These are phyloP conservation scores for Starmera pachycereana DNA, from an alignment of 805 yeast species.

Conservation along the genomic window DNA sequence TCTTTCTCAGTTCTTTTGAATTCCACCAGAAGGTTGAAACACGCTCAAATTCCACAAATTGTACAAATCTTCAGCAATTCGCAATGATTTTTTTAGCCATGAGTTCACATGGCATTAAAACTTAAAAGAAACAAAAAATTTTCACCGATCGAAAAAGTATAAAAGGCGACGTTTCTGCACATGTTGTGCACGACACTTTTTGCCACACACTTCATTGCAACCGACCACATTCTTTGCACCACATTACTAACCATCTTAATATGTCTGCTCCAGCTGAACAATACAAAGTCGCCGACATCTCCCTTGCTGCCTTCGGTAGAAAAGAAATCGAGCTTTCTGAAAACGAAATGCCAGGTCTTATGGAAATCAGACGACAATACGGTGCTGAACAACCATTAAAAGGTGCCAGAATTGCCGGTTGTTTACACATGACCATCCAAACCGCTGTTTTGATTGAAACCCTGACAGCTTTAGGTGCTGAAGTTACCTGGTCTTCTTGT, in stretches of 20 bases:
- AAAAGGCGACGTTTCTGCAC: too few relatives aligned
- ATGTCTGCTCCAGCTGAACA: slow-evolving; percentile 58
- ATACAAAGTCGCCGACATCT: slow-evolving; percentile 95
- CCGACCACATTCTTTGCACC: too few relatives aligned
- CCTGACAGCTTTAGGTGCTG: slow-evolving; percentile 95
- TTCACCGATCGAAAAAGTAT: too few relatives aligned
- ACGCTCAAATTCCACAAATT: too few relatives aligned
- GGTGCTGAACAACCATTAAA: slow-evolving; percentile 89
- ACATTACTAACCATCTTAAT: slow-evolving; percentile 3
- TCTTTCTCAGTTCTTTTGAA: too few relatives aligned
- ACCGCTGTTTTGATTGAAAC: slow-evolving; percentile 99
- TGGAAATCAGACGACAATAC: slow-evolving; percentile 92
- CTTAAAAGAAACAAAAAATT: too few relatives aligned
- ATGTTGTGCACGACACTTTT: too few relatives aligned
- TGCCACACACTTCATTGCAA: too few relatives aligned
- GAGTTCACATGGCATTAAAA: too few relatives aligned
- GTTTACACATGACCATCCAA: slow-evolving; percentile 99
- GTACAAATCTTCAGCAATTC: too few relatives aligned
- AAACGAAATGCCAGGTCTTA: slow-evolving; percentile 99
- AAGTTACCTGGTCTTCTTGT: slow-evolving; percentile 99
- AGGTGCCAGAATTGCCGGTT: slow-evolving; percentile 98
- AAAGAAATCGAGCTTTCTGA: slow-evolving; percentile 98
- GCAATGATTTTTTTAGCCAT: too few relatives aligned
- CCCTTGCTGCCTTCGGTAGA: slow-evolving; percentile 99
- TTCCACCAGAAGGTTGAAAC: too few relatives aligned